A percentile compares a stretch with the other conserved stretches of the same genome.
phyloP scores from a whole-genome alignment of 495 filamentous ascomycete genomes.

The Neurospora sp. region DNA sequence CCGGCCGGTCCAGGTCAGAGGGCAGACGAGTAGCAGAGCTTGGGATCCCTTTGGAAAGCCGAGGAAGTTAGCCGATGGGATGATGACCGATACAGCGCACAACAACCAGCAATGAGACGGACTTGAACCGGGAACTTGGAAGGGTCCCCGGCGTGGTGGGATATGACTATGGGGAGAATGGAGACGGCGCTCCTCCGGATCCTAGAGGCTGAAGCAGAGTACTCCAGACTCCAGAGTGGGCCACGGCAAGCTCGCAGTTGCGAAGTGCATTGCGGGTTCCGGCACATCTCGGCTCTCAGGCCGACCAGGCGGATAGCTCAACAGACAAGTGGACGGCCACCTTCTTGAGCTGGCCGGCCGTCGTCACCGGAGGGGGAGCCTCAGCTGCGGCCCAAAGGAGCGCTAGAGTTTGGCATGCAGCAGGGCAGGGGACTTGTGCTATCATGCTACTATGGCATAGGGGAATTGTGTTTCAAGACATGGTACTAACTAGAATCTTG shows the following conservation, averaged over 20 bases:
- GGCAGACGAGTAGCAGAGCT: not conserved
- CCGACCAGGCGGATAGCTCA: not conserved
- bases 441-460: not conserved
- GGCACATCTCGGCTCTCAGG: not conserved
- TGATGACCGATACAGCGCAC: not conserved
- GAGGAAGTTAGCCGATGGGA: slow-evolving; percentile 1
- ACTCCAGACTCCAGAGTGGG: not conserved
- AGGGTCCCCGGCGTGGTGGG: not conserved
- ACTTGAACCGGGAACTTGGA: not conserved
- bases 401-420: not conserved
- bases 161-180: not conserved
- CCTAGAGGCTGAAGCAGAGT: not conserved
- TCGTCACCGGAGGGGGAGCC: not conserved
- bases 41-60: not conserved
- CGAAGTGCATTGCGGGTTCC: not conserved
- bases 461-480: not conserved
- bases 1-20: not conserved
- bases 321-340: not conserved
- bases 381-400: not conserved
- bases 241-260: not conserved
- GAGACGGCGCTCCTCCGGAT: not conserved
- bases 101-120: not conserved
- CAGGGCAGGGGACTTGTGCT: not conserved
- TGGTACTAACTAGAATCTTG: not conserved
- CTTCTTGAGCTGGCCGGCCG: not conserved